Evolutionary conservation across 2,329 filamentous ascomycete species (phyloP), one percentile per base, ranked within the genome.

Genomic region (Colletotrichum tamarilloi): DNA sequence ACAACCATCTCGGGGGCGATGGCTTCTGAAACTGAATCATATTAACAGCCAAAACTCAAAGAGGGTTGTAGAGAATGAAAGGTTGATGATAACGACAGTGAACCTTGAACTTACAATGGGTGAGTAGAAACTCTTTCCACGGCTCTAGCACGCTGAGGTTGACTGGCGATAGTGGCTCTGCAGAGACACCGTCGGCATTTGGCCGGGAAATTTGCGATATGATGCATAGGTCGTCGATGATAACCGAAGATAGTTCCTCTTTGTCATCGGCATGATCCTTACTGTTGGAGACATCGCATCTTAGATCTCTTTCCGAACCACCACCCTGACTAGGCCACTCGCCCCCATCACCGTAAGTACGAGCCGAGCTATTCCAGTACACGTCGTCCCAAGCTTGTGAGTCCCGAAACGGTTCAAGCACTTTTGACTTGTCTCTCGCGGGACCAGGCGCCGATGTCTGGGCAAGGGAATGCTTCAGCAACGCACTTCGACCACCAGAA

Each of bases 1-100:
- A 73, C 68, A 0, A 77, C 72, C 77, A 79, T 78, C 14, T 79
- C 74, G 2, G 74, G 74, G 19, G 78, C 74, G n/a, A 79, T 76
- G 5, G 72, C 42, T 6, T 78, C 62, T 0, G 72, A 79, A 46
- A 78, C 78, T 79, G 19, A 22, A 38, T 35, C 35, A 1, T 2
- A 32, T 32, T 12, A 32, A 1, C 0, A 32, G 32, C 32, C 32
- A 0, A 32, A 32, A 32, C 32, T 32, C 32, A 32, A 0, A 32
- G 9, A 32, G 11, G 32, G 9, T 32, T 0, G 8, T 32, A 32
- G 32, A 32, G 11, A 9, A 8, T 32, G 30, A 32, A 12, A 12
- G 9, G 2, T 32, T 32, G 8, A 32, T 32, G 32, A 32, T 9
- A 32, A 32, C 30, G 2, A n/a, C 35, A 38, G 1, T 26, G 3